These are phyloP conservation scores for Trichoderma parareesei DNA, from an alignment of 495 filamentous ascomycete genomes.

Conservation along the genomic window DNA sequence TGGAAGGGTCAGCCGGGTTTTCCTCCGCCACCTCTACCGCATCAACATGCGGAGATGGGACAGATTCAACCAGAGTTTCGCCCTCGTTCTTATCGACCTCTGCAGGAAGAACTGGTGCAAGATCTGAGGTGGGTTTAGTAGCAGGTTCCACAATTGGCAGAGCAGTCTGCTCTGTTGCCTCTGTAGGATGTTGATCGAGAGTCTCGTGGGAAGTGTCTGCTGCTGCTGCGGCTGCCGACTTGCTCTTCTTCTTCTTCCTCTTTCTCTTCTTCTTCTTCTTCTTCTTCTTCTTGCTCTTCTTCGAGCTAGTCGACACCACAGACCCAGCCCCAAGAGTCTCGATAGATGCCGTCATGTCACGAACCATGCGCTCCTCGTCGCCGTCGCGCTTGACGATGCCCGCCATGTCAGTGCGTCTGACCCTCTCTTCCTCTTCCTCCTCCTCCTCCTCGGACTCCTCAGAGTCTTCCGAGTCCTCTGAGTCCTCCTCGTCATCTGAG, in stretches of 20 bases:
- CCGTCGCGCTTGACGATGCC: not conserved
- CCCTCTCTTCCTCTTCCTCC: not conserved
- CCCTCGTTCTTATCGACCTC: not conserved
- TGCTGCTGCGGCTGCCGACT: slow-evolving; percentile 11
- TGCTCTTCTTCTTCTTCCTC: slow-evolving; percentile 24
- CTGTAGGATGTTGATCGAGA: not conserved
- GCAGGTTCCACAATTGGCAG: not conserved
- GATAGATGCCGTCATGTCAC: not conserved
- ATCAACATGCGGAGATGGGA: not conserved
- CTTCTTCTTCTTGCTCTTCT: slow-evolving; percentile 23
- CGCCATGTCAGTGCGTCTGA: not conserved
- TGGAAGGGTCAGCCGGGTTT: not conserved
- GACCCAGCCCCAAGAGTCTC: slow-evolving; percentile 10
- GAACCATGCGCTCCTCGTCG: not conserved
- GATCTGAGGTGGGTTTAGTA: not conserved
- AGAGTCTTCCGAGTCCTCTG: not conserved
- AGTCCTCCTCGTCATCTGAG: slow-evolving; percentile 13
- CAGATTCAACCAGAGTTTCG: not conserved
- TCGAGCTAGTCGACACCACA: slow-evolving; percentile 4
- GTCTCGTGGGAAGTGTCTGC: not conserved
- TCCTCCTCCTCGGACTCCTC: not conserved
- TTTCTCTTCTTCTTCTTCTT: slow-evolving; percentile 23
- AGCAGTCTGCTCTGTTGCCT: not conserved
- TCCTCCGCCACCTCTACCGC: not conserved
- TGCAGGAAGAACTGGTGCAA: not conserved